Evolutionary conservation across 495 filamentous ascomycete genomes (phyloP).

Genomic region (Cetradonia linearis): DNA sequence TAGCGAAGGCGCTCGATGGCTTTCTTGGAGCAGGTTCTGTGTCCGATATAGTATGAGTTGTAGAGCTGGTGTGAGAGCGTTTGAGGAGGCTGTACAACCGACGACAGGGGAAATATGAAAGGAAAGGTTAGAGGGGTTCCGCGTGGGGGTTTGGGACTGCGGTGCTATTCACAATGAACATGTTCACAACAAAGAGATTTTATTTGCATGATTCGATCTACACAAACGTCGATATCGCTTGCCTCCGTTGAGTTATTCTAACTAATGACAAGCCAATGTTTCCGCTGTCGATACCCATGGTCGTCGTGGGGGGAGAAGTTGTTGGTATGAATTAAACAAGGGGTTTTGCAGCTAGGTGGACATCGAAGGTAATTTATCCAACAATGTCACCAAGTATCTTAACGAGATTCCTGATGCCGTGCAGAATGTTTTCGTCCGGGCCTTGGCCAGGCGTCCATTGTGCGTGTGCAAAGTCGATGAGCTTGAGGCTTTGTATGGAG

Average conservation of each 20-base stretch:
- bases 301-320: not conserved
- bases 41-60: too few relatives aligned
- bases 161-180: too few relatives aligned
- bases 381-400: slow-evolving; percentile 58
- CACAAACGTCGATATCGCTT: not conserved
- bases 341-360: not conserved
- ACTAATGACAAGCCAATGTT: not conserved
- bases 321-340: not conserved
- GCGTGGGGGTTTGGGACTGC: too few relatives aligned
- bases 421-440: slow-evolving; percentile 74
- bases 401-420: slow-evolving; percentile 62
- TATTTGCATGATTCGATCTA: not conserved
- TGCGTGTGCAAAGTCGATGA: slow-evolving; percentile 97
- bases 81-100: too few relatives aligned
- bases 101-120: not conserved
- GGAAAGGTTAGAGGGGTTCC: too few relatives aligned
- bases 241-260: not conserved
- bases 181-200: too few relatives aligned
- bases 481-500: slow-evolving; percentile 67
- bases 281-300: not conserved
- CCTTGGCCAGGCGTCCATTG: slow-evolving; percentile 75
- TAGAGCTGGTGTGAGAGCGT: too few relatives aligned
- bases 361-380: not conserved
- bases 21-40: too few relatives aligned
- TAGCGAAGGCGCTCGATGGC: not conserved